A percentile compares a stretch with the other conserved stretches of the same genome.
These are phyloP conservation scores for Aspergillus fumigatus DNA, from an alignment of 2,329 filamentous ascomycete species.

Conservation along the genomic window DNA sequence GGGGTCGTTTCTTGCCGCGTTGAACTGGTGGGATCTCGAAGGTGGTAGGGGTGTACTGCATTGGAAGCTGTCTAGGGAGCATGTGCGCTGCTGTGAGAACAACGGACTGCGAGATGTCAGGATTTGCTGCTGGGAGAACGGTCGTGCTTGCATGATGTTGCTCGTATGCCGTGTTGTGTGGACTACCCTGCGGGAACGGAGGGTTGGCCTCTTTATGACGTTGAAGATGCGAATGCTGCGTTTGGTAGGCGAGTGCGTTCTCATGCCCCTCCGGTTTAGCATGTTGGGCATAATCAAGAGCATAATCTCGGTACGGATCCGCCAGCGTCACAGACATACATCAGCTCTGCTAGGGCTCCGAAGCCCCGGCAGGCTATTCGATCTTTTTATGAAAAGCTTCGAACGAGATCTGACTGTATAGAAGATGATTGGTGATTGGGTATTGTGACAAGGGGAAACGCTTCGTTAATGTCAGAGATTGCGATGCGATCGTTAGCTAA, in stretches of 20 bases:
- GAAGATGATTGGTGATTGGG: neutral
- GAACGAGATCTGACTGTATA: neutral
- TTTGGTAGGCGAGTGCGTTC: slow-evolving; percentile 60
- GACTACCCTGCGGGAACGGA: slow-evolving; percentile 28
- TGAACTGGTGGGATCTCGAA: slow-evolving; percentile 30
- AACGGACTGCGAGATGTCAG: slow-evolving; percentile 28
- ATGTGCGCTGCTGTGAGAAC: slow-evolving; percentile 32
- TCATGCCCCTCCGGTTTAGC: slow-evolving; percentile 61
- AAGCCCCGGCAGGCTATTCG: slow-evolving; percentile 61
- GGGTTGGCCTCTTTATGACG: slow-evolving; percentile 31
- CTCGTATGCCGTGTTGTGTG: slow-evolving; percentile 32
- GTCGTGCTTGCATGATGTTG: slow-evolving; percentile 38
- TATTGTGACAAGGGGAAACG: neutral
- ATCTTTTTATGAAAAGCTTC: slow-evolving; percentile 7
- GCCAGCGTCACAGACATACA: slow-evolving; percentile 68
- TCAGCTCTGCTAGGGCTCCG: slow-evolving; percentile 68
- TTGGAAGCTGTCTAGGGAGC: slow-evolving; percentile 30
- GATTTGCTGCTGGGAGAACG: slow-evolving; percentile 27
- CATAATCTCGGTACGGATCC: slow-evolving; percentile 71
- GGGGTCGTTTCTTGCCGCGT: slow-evolving; percentile 32
- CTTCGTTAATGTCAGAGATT: neutral
- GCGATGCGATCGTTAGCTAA: neutral
- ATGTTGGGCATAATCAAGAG: slow-evolving; percentile 70
- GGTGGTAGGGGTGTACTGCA: slow-evolving; percentile 30
- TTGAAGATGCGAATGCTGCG: slow-evolving; percentile 38